Base-by-base conservation (phyloP, 768 basidiomycete species). In the Leccinellum luteum region DNA sequence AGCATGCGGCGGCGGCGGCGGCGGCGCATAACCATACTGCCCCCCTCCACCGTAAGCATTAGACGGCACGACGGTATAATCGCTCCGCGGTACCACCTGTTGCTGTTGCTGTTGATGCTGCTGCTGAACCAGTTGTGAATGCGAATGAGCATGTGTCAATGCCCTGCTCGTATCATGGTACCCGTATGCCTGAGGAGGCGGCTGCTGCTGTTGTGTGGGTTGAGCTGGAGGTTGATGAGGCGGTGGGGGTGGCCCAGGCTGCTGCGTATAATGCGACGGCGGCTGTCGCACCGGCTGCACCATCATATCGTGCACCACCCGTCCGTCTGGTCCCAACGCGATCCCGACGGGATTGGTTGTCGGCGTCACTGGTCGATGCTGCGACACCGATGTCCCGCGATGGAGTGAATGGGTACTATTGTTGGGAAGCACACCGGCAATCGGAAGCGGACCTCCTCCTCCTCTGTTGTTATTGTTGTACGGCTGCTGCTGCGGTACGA, bases 241-340 rank as follows among this genome's bases (percentile, higher is more conserved):
- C 45, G 45, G 21, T 10, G 28, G 48, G 2, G 48, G 48, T 4
- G 48, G 48, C 4, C 30, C 48, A 4, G 41, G 53, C 0, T 58
- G 45, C 9, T 56, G 63, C 12, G 52, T 17, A 45, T 62, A 70
- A 21, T 67, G 65, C 30, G 15, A 6, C 4, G 48, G 4, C 4
- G 57, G 30, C 13, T 56, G 63, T 2, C 59, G 63, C 1, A 32
- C 34, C 0, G 65, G 56, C 72, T 76, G 59, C 81, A 82, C 62
- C 84, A 94, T 85, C 41, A 83, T 80, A 71, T 96, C 94, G 59
- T 88, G 84, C 34, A 87, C 76, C 6, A 96, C 94, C 14, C 86
- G 81, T 8, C 94, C 94, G 57, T 77, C 83, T 0, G 87, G 85
- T 61, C 92, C 93, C 3, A 96, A 76, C 3, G 85, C 81, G 58